Base-by-base conservation (phyloP, 2,329 filamentous ascomycete species). In the Nemania diffusa region DNA sequence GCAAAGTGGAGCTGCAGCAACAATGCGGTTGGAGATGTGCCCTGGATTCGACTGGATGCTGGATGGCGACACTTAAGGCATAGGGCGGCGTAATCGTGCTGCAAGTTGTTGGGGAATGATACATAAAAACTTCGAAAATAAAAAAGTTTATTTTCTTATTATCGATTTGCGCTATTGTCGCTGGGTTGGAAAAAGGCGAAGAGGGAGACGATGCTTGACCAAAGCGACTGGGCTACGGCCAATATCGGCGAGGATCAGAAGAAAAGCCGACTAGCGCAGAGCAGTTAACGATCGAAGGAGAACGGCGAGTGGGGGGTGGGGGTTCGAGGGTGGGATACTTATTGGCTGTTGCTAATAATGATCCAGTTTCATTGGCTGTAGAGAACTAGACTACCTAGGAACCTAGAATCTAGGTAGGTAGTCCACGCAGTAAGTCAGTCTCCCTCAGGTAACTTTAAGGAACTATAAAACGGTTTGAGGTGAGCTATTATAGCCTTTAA, bases 251-350 rank as follows among this genome's bases (percentile, higher is more conserved):
- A 64, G 46, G 24, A 51, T 46, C 34, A 46, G 53, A 57, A 65
- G 62, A 40, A 62, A 50, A 56, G 48, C 60, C 56, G 60, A 55
- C 17, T 26, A 32, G 50, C n/a, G 34, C 50, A 13, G 15, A 37
- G 24, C 57, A 40, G 44, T 5, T 20, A n/a, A 42, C 32, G 52
- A 42, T 42, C 13, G 51, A 34, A 26, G 27, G 17, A 22, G 56
- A 60, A 20, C 40, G 56, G 55, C 64, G 27, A 20, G 64, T 67
- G 64, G 64, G 60, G 64, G 53, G 40, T 59, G 64, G 64, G 60
- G 52, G 26, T 27, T n/a, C 7, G n/a, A 24, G 48, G 29, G 61
- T 60, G 65, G 60, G 56, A 60, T 61, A 51, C 46, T 20, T n/a
- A 52, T 57, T 44, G 40, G 51, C 15, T 58, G 37, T 52, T 57